Evolutionary conservation across 768 basidiomycete genomes (phyloP), one percentile per base, ranked within the genome.

Genomic region (Termitomyces sp.): DNA sequence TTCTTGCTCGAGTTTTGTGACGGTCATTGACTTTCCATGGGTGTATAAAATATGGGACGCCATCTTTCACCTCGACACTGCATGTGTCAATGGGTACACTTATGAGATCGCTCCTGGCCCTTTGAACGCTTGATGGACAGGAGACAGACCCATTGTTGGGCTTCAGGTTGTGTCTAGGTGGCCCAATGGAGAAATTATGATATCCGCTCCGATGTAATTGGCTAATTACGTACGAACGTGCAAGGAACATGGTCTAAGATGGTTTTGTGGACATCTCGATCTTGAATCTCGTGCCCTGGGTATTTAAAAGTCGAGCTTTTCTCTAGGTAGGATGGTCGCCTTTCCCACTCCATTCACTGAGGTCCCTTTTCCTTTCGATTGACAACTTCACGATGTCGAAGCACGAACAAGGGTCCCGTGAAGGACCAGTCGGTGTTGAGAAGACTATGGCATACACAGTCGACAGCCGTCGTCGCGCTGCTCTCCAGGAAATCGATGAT

Each of bases 401-500:
- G 74, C 72, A 68, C 54, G 77, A 77, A 63, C 77, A 77, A 63
- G 64, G 61, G 44, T 74, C 75, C 24, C 67, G 68, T 47, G 66
- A 70, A 24, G 70, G 65, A 35, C 74, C 76, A 7, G 65, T 69
- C 20, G 64, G 70, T 55, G 65, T 68, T 50, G 62, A 64, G 52
- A 61, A 63, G 46, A 30, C 76, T 65, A 61, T 75, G 61, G 68
- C 64, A 14, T 76, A 77, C 55, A 67, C 68, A 20, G 80, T 90
- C 45, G 86, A 88, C 67, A 84, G 88, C 68, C 82, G 85, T 51
- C 84, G 94, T 60, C 81, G 89, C 18, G 85, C 84, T 36, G 93
- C 94, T 33, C 79, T 97, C 43, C 81, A 86, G 13, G 91, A 95
- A 69, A 82, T 96, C 59, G 94, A 96, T 72, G 86, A 90, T 60